Evolutionary conservation across 257 asterid species (phyloP).

Genomic region (Solanum gandarillasii): DNA sequence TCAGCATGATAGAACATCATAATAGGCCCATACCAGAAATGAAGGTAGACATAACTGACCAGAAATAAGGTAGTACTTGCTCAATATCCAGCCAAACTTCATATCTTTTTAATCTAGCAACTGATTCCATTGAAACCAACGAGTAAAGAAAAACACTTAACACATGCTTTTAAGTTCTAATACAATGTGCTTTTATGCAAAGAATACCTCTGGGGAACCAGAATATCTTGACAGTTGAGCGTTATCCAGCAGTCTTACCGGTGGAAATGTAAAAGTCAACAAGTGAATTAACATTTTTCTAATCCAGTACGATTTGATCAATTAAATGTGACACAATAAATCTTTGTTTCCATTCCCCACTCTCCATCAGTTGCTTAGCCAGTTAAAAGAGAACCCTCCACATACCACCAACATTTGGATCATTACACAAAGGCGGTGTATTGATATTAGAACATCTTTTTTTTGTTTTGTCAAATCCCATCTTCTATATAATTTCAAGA

Average conservation of each 20-base stretch:
- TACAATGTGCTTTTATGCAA: neutral
- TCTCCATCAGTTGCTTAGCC: neutral
- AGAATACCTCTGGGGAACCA: neutral
- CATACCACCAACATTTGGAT: neutral
- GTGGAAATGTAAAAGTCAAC: neutral
- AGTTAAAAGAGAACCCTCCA: neutral
- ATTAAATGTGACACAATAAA: neutral
- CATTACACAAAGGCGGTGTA: neutral
- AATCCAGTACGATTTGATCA: neutral
- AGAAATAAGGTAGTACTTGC: neutral
- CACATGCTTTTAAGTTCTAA: neutral
- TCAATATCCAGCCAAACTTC: neutral
- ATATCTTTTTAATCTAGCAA: neutral
- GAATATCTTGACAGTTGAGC: neutral
- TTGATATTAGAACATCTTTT: neutral
- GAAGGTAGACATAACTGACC: neutral
- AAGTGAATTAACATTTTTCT: neutral
- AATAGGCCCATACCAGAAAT: neutral
- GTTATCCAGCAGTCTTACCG: neutral
- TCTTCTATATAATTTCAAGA: neutral
- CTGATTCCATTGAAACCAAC: neutral
- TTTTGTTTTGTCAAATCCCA: neutral
- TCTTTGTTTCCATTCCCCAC: neutral
- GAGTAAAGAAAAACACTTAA: neutral
- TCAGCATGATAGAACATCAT: neutral